phyloP scores from a whole-genome alignment of 1,284 basidiomycete species.

The Coniferiporia sulphurascens region DNA sequence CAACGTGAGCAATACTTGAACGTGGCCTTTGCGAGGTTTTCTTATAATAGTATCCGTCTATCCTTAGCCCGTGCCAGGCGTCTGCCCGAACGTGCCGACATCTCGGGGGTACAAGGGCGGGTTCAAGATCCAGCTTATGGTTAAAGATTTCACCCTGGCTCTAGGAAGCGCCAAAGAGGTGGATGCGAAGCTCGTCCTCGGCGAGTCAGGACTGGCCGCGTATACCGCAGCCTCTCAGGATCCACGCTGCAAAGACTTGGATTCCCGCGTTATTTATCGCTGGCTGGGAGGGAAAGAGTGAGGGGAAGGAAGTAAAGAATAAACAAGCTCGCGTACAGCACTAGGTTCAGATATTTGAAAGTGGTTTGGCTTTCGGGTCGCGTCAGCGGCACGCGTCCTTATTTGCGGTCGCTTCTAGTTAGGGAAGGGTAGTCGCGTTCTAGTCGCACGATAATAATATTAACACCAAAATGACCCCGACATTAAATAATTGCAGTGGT shows the following conservation, averaged over 20 bases:
- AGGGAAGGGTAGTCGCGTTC: too few species aligned
- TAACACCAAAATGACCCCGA: background rate
- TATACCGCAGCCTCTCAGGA: slow-evolving; percentile 20
- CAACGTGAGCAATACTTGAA: slow-evolving; percentile 6
- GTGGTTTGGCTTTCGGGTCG: background rate
- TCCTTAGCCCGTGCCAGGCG: slow-evolving; percentile 21
- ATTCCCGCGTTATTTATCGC: slow-evolving; percentile 21
- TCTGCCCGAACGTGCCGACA: slow-evolving; percentile 21
- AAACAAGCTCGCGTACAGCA: background rate
- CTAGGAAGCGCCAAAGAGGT: slow-evolving; percentile 17
- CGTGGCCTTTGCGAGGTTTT: background rate
- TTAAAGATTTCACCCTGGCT: slow-evolving; percentile 21
- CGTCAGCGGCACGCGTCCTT: background rate
- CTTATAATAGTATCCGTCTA: background rate
- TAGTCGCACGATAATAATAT: too few species aligned
- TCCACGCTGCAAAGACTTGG: slow-evolving; percentile 19
- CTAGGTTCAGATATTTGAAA: background rate
- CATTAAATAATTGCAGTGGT: background rate
- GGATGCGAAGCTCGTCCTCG: slow-evolving; percentile 21
- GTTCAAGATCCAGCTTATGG: slow-evolving; percentile 23
- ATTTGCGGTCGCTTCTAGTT: too few species aligned
- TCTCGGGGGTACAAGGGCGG: slow-evolving; percentile 21
- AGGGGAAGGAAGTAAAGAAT: background rate
- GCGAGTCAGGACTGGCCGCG: slow-evolving; percentile 20
- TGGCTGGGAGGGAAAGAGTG: slow-evolving; percentile 22